Percentiles rank a stretch among this genome's conserved stretches.
phyloP scores from a whole-genome alignment of 495 filamentous ascomycete species.

The Penicillium antarcticum region DNA sequence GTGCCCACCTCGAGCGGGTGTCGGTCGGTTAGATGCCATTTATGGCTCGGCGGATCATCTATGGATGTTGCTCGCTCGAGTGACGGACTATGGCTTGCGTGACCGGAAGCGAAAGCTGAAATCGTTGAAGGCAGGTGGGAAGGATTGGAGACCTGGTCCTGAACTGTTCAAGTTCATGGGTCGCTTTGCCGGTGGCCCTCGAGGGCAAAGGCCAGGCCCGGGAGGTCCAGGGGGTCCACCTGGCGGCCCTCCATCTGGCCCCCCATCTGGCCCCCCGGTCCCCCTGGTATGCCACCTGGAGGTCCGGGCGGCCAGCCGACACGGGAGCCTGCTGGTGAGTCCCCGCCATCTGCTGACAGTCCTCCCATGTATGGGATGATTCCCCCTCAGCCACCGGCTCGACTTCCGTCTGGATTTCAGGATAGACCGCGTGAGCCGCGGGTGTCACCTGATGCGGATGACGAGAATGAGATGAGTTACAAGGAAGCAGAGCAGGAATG shows the following conservation, averaged over 20 bases:
- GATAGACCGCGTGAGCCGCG: slow-evolving; percentile 14
- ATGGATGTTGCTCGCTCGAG: slow-evolving; percentile 73
- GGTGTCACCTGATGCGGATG: slow-evolving; percentile 26
- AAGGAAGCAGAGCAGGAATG: slow-evolving; percentile 74
- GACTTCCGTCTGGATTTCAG: slow-evolving; percentile 41
- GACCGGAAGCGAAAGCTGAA: slow-evolving; percentile 78
- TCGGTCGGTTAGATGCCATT: slow-evolving; percentile 75
- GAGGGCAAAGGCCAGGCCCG: slow-evolving; percentile 9
- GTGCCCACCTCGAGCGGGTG: slow-evolving; percentile 77
- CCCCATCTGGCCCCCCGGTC: slow-evolving; percentile 6
- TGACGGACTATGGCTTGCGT: slow-evolving; percentile 75
- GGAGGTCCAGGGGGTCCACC: slow-evolving; percentile 1
- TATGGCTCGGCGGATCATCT: slow-evolving; percentile 87
- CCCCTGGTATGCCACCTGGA: slow-evolving; percentile 8
- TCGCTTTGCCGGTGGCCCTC: slow-evolving; percentile 28
- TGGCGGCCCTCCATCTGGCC: slow-evolving; percentile 7
- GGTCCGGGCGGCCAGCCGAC: slow-evolving; percentile 10
- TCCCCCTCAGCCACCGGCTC: slow-evolving; percentile 36
- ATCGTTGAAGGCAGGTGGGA: slow-evolving; percentile 42
- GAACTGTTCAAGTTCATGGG: slow-evolving; percentile 47
- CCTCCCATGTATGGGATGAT: slow-evolving; percentile 55
- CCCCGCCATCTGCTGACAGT: slow-evolving; percentile 11
- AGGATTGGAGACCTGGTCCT: slow-evolving; percentile 55
- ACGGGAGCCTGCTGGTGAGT: background rate
- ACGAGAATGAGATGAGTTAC: slow-evolving; percentile 58